Conservation (phyloP, 106 monocot species). For the Dactylorhiza incarnata region DNA sequence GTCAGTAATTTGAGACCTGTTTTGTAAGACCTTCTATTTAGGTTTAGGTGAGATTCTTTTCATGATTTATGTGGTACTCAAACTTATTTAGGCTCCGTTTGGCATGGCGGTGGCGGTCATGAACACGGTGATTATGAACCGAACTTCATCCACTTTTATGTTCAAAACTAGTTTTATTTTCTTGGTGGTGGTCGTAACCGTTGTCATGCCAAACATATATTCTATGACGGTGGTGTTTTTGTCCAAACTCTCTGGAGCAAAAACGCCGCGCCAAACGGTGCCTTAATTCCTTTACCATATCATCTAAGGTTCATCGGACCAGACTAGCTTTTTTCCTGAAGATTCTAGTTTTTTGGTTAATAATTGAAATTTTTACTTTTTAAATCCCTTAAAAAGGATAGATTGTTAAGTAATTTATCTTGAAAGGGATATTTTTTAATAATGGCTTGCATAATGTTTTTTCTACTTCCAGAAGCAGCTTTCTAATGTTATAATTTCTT, state of each 20-base stretch:
- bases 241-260: no score
- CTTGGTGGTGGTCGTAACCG: no score
- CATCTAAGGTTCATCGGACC: background rate
- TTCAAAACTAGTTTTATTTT: no score
- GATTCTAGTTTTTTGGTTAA: background rate
- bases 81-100: no score
- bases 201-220: no score
- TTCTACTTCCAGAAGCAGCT: background rate
- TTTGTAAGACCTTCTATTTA: background rate
- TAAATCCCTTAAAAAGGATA: background rate
- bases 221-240: no score
- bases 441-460: background rate
- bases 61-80: background rate
- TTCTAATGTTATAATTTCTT: background rate
- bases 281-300: background rate
- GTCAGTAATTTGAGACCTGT: background rate
- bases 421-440: background rate
- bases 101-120: no score
- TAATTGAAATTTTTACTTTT: background rate
- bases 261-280: no score
- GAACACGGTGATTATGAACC: no score
- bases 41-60: background rate
- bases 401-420: conserved; percentile 1
- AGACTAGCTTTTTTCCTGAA: background rate
- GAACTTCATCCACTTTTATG: no score